Percentiles rank a stretch among this genome's conserved stretches.
phyloP scores from a whole-genome alignment of 441 rosid species.

The Gossypium lobatum region DNA sequence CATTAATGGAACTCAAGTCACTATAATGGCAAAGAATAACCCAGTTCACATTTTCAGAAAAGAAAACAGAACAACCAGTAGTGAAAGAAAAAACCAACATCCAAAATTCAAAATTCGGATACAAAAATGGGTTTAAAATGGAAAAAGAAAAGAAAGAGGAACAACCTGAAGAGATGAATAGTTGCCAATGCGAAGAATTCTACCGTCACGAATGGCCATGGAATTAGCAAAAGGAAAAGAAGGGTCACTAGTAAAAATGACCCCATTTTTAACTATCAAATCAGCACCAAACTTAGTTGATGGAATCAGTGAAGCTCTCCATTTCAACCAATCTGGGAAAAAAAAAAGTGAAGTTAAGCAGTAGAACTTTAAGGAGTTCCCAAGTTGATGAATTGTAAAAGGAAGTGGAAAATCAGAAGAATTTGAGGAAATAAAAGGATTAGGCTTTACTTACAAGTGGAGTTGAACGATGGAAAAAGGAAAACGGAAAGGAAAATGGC shows the following conservation, averaged over 20 bases:
- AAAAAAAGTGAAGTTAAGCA: background rate
- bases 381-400: background rate
- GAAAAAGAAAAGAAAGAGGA: background rate
- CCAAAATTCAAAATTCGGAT: background rate
- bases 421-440: background rate
- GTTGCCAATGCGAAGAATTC: constrained; percentile 63
- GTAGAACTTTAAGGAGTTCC: background rate
- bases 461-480: constrained; percentile 35
- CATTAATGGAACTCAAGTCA: background rate
- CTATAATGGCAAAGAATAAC: background rate
- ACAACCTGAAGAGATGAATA: constrained; percentile 62
- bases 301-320: constrained; percentile 26
- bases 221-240: constrained; percentile 64
- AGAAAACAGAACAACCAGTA: background rate
- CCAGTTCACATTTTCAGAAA: background rate
- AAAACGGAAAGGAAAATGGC: constrained; percentile 34
- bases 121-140: background rate
- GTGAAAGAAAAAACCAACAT: background rate
- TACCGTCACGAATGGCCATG: constrained; percentile 66
- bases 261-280: constrained; percentile 56
- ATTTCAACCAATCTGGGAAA: constrained; percentile 43
- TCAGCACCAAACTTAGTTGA: constrained; percentile 41
- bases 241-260: constrained; percentile 67
- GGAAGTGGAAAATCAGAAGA: background rate
- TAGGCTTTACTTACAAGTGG: constrained; percentile 20